Base-by-base conservation (phyloP, 1,139 yeast species). In the Yamadazyma dendronema region DNA sequence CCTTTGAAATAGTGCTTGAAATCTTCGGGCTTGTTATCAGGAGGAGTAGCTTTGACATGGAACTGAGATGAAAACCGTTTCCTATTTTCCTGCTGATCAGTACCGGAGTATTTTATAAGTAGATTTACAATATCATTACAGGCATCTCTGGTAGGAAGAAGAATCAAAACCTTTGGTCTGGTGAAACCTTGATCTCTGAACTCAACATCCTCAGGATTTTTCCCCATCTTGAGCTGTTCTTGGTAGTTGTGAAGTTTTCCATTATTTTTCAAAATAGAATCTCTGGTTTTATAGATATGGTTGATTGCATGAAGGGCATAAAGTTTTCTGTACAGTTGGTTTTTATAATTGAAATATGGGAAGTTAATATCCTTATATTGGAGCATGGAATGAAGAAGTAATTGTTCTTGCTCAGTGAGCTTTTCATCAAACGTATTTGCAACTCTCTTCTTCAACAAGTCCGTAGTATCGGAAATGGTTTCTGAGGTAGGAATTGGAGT, bases 131-230 rank as follows among this genome's bases (percentile, higher is more conserved):
- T 70, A 39, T 81, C 80, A 55, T 78, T 79, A 32, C 95, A 88
- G 3, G 85, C 69, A 48, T 89, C 77, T 54, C 96, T 75, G 0
- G 96, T 88, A 7, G 99, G 97, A 33, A 88, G 66, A 27, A 92
- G 62, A 4, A 92, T 79, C 39, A 92, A 66, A 2, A 84, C 90
- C 54, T 89, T 90, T 1, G 98, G 96, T 43, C 97, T 74, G 0
- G 97, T 90, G 55, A 89, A 94, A 12, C 98, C 97, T 59, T 92
- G 98, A 57, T 92, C 98, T 41, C 95, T 67, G 43, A 75, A 71
- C 51, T 88, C 96, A 4, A 61, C 62, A 40, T 73, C 80, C 10
- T 64, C 67, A n/a, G 62, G 56, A 22, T 47, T 55, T 27, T 54
- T 50, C 1, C 79, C 79, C 22, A 57, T 56, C 34, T 68, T 63